Evolutionary conservation across 78 protist species (phyloP).

Genomic region (Dictyostelium purpureum): DNA sequence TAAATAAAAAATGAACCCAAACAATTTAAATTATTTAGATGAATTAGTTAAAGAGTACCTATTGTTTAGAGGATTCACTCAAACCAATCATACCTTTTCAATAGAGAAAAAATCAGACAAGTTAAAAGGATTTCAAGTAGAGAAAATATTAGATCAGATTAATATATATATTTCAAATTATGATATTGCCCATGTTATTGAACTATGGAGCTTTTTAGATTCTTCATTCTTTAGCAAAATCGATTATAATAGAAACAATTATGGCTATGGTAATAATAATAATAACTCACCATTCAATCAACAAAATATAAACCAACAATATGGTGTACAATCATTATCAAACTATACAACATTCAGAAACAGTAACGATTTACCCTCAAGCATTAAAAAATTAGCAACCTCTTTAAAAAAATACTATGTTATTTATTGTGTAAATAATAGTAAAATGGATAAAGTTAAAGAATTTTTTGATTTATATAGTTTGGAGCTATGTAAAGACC

Average conservation of each 20-base stretch:
- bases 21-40: conserved; percentile 69
- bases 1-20: neutral
- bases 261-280: conserved; percentile 15
- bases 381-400: conserved; percentile 41
- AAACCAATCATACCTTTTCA: conserved; percentile 69
- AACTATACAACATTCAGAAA: neutral
- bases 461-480: conserved; percentile 80
- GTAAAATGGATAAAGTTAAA: conserved; percentile 57
- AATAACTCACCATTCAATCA: neutral
- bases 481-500: conserved; percentile 62
- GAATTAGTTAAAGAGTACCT: conserved; percentile 83
- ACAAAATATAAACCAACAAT: too few relatives aligned
- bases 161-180: conserved; percentile 15
- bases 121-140: conserved; percentile 81
- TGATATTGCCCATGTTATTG: conserved; percentile 43
- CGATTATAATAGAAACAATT: conserved; percentile 1
- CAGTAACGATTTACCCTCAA: conserved; percentile 13
- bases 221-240: conserved; percentile 70
- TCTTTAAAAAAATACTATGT: conserved; percentile 69
- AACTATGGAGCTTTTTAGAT: conserved; percentile 72
- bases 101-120: conserved; percentile 65
- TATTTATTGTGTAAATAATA: conserved; percentile 34
- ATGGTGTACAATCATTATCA: neutral
- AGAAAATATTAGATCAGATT: conserved; percentile 75
- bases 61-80: conserved; percentile 81